Evolutionary conservation across 768 basidiomycete species (phyloP).

Genomic region (Pulveroboletus sp.): DNA sequence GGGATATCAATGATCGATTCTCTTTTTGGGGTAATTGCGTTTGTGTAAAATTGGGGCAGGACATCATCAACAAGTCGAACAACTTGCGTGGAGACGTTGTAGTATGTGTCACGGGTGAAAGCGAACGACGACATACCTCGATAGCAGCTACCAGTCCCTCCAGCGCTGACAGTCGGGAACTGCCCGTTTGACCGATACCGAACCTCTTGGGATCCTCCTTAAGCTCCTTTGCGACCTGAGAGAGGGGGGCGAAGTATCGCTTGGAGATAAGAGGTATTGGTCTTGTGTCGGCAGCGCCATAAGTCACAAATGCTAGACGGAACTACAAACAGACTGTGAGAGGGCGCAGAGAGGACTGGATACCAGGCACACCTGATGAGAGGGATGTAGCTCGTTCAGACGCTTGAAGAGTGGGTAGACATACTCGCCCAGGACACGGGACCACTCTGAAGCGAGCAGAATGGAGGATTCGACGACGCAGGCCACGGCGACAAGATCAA

Average conservation of each 20-base stretch:
- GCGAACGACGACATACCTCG: constrained; percentile 46
- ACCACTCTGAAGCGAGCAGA: constrained; percentile 52
- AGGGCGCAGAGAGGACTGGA: neutral
- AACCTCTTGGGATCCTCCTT: constrained; percentile 43
- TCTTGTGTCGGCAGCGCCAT: constrained; percentile 53
- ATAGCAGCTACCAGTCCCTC: constrained; percentile 69
- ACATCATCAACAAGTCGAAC: constrained; percentile 35
- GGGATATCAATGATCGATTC: constrained; percentile 30
- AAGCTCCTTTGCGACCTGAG: constrained; percentile 41
- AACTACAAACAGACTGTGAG: constrained; percentile 25
- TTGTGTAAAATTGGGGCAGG: constrained; percentile 14
- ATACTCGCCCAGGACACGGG: constrained; percentile 43
- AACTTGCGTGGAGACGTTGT: constrained; percentile 43
- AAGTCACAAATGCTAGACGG: constrained; percentile 54
- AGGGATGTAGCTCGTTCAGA: constrained; percentile 40
- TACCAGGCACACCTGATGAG: constrained; percentile 35
- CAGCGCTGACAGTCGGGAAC: constrained; percentile 58
- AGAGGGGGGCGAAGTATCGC: constrained; percentile 50
- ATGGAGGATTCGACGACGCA: constrained; percentile 62
- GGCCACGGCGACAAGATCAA: constrained; percentile 44
- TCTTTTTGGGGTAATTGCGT: constrained; percentile 28
- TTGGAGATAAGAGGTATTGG: constrained; percentile 55
- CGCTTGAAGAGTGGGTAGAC: constrained; percentile 50
- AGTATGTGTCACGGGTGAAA: constrained; percentile 19
- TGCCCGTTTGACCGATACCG: constrained; percentile 57